Percentiles rank a stretch among this genome's conserved stretches.
These are phyloP conservation scores for Kodamaea alishanica DNA, from an alignment of 1,139 yeast species.

Conservation along the genomic window DNA sequence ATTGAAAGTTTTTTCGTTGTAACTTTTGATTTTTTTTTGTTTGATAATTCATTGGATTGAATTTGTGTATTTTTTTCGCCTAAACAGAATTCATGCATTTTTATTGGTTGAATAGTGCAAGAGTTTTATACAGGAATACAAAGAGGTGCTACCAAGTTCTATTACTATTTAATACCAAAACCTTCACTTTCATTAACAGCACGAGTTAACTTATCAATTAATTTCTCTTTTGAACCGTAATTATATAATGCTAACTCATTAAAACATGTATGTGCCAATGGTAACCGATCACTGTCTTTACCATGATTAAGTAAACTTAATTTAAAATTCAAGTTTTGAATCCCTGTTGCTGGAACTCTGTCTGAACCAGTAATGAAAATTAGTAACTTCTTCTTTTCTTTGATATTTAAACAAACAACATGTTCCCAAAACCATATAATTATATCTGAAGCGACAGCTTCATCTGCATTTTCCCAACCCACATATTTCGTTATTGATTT, in stretches of 20 bases:
- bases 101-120: not conserved
- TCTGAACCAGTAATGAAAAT: conserved; percentile 88
- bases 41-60: conserved; percentile 6
- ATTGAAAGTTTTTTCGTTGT: conserved; percentile 6
- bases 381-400: conserved; percentile 58
- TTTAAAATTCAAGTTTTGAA: conserved; percentile 67
- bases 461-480: conserved; percentile 48
- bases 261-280: conserved; percentile 91
- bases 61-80: too few relatives aligned
- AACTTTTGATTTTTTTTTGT: conserved; percentile 11
- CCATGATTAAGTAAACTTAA: conserved; percentile 49
- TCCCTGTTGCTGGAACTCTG: conserved; percentile 88
- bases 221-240: conserved; percentile 51
- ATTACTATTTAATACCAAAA: conserved; percentile 55
- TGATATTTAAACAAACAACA: conserved; percentile 42
- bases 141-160: too few relatives aligned
- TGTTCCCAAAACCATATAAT: conserved; percentile 86
- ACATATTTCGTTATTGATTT: conserved; percentile 68
- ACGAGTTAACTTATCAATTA: conserved; percentile 51
- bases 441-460: conserved; percentile 34
- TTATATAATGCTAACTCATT: conserved; percentile 79
- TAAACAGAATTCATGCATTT: not conserved
- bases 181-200: conserved; percentile 84
- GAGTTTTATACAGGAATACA: too few relatives aligned
- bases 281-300: conserved; percentile 53